Percentiles rank a stretch among this genome's conserved stretches.
Evolutionary conservation across 164 flowering plant species (phyloP).

Genomic region (Santalum album): DNA sequence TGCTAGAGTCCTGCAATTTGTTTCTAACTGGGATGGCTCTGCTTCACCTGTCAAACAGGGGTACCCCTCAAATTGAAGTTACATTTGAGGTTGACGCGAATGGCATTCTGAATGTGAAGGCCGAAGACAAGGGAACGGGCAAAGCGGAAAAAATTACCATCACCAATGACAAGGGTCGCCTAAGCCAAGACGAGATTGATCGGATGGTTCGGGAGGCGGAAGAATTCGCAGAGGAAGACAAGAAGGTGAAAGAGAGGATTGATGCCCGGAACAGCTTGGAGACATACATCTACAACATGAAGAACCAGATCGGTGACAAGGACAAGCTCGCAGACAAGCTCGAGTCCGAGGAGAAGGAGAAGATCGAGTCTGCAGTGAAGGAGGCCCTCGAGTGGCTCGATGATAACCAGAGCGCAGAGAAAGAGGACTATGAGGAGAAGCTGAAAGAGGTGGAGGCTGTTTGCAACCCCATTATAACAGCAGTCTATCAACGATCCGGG

Average conservation of each 20-base stretch:
- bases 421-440: constrained; percentile 78
- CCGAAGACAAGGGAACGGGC: constrained; percentile 75
- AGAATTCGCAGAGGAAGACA: constrained; percentile 83
- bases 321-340: constrained; percentile 89
- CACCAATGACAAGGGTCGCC: constrained; percentile 74
- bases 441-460: constrained; percentile 82
- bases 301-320: constrained; percentile 72
- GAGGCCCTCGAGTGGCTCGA: constrained; percentile 83
- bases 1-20: background rate
- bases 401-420: constrained; percentile 78
- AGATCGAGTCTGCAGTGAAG: constrained; percentile 63
- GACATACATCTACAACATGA: constrained; percentile 76
- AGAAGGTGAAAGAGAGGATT: constrained; percentile 80
- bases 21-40: background rate
- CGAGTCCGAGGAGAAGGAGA: constrained; percentile 77
- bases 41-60: constrained; percentile 35
- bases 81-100: constrained; percentile 83
- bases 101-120: constrained; percentile 74
- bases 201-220: constrained; percentile 84
- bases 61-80: constrained; percentile 82
- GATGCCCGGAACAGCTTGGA: constrained; percentile 79
- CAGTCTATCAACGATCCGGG: constrained; percentile 75
- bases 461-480: constrained; percentile 75
- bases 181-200: constrained; percentile 79
- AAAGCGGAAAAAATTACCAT: constrained; percentile 77